Percentiles rank a stretch among this genome's conserved stretches.
Conservation (phyloP, 2,329 filamentous ascomycete species). For the Aspergillus flavus region DNA sequence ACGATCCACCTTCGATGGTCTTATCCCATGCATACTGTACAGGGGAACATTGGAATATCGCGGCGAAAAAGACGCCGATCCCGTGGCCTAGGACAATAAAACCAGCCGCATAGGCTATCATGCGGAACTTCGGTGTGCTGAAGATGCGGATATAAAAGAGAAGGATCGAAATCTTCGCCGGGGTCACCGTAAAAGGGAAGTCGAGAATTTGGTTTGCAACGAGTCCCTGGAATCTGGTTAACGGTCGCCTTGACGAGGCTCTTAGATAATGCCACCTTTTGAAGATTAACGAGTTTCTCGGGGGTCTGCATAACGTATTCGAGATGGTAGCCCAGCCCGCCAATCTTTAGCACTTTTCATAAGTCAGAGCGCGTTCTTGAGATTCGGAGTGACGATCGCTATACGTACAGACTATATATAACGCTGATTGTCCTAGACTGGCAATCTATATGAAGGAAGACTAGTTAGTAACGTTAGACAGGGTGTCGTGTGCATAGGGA, state of each 20-base stretch:
- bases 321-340: constrained; percentile 22
- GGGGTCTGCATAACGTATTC: constrained; percentile 12
- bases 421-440: too few relatives aligned
- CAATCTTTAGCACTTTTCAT: not conserved
- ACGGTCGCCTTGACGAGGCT: too few relatives aligned
- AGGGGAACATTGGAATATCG: too few relatives aligned
- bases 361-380: too few relatives aligned
- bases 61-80: too few relatives aligned
- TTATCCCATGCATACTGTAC: too few relatives aligned
- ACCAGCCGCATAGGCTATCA: constrained; percentile 22
- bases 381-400: too few relatives aligned
- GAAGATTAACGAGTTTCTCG: constrained; percentile 14
- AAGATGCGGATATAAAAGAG: constrained; percentile 31
- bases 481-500: not conserved
- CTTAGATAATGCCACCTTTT: constrained; percentile 17
- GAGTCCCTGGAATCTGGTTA: too few relatives aligned
- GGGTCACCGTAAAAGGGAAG: constrained; percentile 26
- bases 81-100: constrained; percentile 11
- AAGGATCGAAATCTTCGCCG: constrained; percentile 28
- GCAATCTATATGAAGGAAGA: too few relatives aligned
- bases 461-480: too few relatives aligned
- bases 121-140: constrained; percentile 18
- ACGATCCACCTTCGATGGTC: too few relatives aligned
- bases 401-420: too few relatives aligned
- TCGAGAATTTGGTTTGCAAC: constrained; percentile 8